A percentile compares a stretch with the other conserved stretches of the same genome.
phyloP scores from a whole-genome alignment of 345 rosid species.

The Combretum micranthum region DNA sequence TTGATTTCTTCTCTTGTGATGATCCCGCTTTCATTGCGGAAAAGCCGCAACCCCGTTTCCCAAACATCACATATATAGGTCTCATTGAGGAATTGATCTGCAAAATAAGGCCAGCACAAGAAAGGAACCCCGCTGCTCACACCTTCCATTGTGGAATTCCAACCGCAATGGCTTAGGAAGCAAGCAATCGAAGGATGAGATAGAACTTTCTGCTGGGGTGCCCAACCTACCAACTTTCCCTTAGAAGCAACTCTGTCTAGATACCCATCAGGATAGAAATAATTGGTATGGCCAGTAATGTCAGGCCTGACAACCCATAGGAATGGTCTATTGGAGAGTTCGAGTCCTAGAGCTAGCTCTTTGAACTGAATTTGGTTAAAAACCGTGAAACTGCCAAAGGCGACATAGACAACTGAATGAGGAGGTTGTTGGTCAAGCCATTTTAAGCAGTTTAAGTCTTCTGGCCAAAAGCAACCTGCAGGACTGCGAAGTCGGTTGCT shows the following conservation, averaged over 20 bases:
- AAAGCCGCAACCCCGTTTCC: slow-evolving; percentile 29
- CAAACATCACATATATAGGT: slow-evolving; percentile 34
- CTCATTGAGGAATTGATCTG: slow-evolving; percentile 34
- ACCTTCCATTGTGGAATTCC: slow-evolving; percentile 62
- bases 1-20: slow-evolving; percentile 10
- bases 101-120: slow-evolving; percentile 43
- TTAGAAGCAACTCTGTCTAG: slow-evolving; percentile 8
- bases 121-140: slow-evolving; percentile 40
- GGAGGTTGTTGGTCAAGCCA: slow-evolving; percentile 14
- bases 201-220: slow-evolving; percentile 17
- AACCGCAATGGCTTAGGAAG: slow-evolving; percentile 48
- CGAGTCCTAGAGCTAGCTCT: slow-evolving; percentile 17
- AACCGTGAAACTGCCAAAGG: slow-evolving; percentile 16
- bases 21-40: slow-evolving; percentile 1
- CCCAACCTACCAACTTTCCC: slow-evolving; percentile 20
- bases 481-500: background rate
- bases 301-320: slow-evolving; percentile 13
- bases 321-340: slow-evolving; percentile 9
- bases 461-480: slow-evolving; percentile 10
- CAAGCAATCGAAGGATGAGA: slow-evolving; percentile 17
- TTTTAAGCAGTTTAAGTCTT: slow-evolving; percentile 7
- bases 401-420: slow-evolving; percentile 9
- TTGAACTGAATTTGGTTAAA: slow-evolving; percentile 8
- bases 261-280: slow-evolving; percentile 10
- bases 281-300: background rate